phyloP scores from a whole-genome alignment of 108 stramenopile species.

The Nannochloropsis oceanica region DNA sequence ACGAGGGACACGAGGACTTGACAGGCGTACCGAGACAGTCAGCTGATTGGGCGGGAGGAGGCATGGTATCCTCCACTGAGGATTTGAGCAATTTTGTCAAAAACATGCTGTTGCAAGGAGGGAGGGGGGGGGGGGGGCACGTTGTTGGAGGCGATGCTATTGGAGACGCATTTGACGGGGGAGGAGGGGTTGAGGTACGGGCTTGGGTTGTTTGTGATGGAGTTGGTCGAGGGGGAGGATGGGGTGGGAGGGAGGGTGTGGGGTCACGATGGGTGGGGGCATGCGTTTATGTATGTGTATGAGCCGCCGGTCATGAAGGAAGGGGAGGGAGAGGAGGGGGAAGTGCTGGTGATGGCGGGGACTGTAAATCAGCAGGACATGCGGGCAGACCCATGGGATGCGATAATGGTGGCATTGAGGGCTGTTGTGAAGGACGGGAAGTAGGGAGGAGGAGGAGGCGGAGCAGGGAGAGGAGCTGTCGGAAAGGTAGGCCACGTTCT shows the following conservation, averaged over 20 bases:
- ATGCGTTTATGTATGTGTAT: neutral
- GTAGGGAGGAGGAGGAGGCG: too few relatives aligned
- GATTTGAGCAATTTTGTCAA: neutral
- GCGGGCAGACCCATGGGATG: neutral
- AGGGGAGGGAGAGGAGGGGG: neutral
- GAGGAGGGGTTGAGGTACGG: neutral
- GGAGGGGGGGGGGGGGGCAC: neutral
- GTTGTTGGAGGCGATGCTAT: neutral
- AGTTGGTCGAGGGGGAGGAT: neutral
- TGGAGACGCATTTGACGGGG: neutral
- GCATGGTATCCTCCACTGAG: neutral
- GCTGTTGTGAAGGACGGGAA: neutral
- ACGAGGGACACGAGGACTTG: neutral
- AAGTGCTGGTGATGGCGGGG: neutral
- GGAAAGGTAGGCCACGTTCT: too few relatives aligned
- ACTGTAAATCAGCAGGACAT: neutral
- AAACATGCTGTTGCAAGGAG: neutral
- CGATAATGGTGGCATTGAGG: neutral
- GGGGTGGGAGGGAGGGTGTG: neutral
- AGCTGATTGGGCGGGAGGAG: neutral
- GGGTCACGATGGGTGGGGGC: neutral
- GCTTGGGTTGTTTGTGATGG: neutral
- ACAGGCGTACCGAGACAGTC: neutral
- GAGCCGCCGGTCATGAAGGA: neutral
- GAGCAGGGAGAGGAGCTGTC: too few relatives aligned